Conservation (phyloP, 176 grass and related monocot species). For the Bonia amplexicaulis region DNA sequence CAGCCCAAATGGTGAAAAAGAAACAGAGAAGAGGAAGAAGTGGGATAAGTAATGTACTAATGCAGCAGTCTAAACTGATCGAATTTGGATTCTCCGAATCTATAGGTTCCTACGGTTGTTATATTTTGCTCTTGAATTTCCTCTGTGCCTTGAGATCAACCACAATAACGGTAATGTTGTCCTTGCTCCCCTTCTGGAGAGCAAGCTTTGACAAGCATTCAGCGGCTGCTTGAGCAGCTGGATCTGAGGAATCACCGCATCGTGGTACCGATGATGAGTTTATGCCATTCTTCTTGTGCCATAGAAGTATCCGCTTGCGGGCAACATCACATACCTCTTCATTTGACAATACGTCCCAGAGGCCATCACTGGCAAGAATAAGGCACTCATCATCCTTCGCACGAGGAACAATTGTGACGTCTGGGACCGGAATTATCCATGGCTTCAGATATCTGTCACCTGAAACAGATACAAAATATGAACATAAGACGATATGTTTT, state of each 20-base stretch:
- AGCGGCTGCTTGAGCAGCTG: slow-evolving; percentile 64
- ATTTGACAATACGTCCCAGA: slow-evolving; percentile 83
- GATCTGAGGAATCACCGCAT: slow-evolving; percentile 35
- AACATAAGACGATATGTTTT: neutral
- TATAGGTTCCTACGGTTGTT: slow-evolving; percentile 43
- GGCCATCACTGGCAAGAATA: slow-evolving; percentile 76
- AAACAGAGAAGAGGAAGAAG: slow-evolving; percentile 22
- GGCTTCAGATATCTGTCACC: slow-evolving; percentile 89
- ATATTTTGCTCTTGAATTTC: slow-evolving; percentile 83
- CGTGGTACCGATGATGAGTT: slow-evolving; percentile 19
- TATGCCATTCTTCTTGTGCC: slow-evolving; percentile 73
- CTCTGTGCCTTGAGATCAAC: slow-evolving; percentile 88
- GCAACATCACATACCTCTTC: slow-evolving; percentile 78
- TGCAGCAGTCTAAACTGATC: slow-evolving; percentile 27
- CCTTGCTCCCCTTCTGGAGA: slow-evolving; percentile 82
- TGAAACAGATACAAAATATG: slow-evolving; percentile 29
- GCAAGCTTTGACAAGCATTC: slow-evolving; percentile 72
- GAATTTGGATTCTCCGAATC: slow-evolving; percentile 49
- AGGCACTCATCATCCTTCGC: slow-evolving; percentile 82
- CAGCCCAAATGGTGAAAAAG: slow-evolving; percentile 26
- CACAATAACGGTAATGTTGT: slow-evolving; percentile 83
- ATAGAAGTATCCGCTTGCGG: slow-evolving; percentile 62
- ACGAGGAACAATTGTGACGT: slow-evolving; percentile 70
- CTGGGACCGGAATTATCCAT: slow-evolving; percentile 84
- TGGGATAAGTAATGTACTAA: slow-evolving; percentile 53